Evolutionary conservation across 2,329 filamentous ascomycete genomes (phyloP).

Genomic region (Ceratocystis lukuohia): DNA sequence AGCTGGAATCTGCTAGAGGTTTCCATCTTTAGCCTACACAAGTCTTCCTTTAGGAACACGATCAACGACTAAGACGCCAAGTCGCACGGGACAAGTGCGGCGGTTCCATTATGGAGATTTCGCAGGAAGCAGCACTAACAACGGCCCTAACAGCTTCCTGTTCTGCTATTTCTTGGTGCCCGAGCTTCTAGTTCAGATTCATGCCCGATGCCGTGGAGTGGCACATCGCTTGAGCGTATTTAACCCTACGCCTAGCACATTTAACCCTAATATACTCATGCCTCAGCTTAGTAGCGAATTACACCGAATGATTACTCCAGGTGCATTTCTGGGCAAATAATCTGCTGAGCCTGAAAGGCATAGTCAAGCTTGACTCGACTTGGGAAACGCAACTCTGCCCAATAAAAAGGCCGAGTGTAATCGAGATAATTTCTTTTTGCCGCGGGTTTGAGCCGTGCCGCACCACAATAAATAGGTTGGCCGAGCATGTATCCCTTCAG

Average conservation of each 20-base stretch:
- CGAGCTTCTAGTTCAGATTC: neutral
- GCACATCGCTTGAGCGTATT: neutral
- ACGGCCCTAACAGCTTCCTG: neutral
- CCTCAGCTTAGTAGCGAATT: too few species aligned
- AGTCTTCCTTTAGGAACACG: constrained; percentile 1
- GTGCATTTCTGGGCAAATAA: too few species aligned
- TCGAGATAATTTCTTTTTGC: neutral
- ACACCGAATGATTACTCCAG: too few species aligned
- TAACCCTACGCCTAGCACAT: neutral
- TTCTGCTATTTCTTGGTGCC: neutral
- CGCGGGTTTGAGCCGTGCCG: neutral
- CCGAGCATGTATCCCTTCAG: neutral
- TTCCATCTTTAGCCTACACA: constrained; percentile 6
- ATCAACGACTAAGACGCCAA: neutral
- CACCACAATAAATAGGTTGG: neutral
- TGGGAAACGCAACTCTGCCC: neutral
- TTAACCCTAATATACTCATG: neutral
- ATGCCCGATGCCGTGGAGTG: neutral
- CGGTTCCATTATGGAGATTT: neutral
- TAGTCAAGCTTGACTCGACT: neutral
- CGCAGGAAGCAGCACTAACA: neutral
- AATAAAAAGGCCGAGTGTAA: neutral
- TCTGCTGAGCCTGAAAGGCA: too few species aligned
- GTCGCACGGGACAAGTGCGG: neutral
- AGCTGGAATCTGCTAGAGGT: constrained; percentile 8